Conservation (phyloP, 495 filamentous ascomycete species). For the Tuber indicum region DNA sequence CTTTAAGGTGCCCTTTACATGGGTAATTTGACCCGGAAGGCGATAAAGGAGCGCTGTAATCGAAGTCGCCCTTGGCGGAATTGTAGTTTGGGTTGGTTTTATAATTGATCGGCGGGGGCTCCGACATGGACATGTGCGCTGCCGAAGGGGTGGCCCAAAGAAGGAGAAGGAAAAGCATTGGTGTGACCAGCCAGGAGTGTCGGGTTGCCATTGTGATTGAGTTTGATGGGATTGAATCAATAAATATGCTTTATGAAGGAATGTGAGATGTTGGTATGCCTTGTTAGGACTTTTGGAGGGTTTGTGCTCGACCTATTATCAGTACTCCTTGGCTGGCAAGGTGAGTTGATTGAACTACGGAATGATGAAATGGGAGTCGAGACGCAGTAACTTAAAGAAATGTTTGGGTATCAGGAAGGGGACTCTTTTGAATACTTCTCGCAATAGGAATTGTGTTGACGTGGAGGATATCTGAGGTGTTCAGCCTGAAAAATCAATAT, state of each 20-base stretch:
- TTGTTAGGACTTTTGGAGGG: conserved; percentile 16
- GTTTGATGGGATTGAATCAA: conserved; percentile 15
- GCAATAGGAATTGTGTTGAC: conserved; percentile 30
- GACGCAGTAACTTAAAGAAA: conserved; percentile 28
- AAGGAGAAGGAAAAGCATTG: conserved; percentile 26
- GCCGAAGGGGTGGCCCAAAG: conserved; percentile 16
- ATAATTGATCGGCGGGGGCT: conserved; percentile 42
- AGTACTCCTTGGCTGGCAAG: conserved; percentile 1
- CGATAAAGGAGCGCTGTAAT: conserved; percentile 51
- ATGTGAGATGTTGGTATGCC: conserved; percentile 17
- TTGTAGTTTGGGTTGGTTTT: conserved; percentile 34
- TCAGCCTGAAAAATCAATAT: conserved; percentile 25
- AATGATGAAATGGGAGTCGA: conserved; percentile 14
- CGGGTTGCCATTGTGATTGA: conserved; percentile 15
- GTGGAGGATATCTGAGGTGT: conserved; percentile 34
- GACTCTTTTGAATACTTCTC: conserved; percentile 14
- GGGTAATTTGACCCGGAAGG: conserved; percentile 49
- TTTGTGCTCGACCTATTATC: conserved; percentile 4
- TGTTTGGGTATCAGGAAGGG: conserved; percentile 29
- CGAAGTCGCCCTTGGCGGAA: conserved; percentile 46
- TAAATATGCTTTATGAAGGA: neutral
- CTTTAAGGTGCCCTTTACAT: conserved; percentile 51
- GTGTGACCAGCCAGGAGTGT: conserved; percentile 24
- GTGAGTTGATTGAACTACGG: conserved; percentile 21
- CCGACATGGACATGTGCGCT: conserved; percentile 41